Evolutionary conservation across 352 stramenopile genomes (phyloP), one percentile per base, ranked within the genome.

Genomic region (Phytophthora melonis): DNA sequence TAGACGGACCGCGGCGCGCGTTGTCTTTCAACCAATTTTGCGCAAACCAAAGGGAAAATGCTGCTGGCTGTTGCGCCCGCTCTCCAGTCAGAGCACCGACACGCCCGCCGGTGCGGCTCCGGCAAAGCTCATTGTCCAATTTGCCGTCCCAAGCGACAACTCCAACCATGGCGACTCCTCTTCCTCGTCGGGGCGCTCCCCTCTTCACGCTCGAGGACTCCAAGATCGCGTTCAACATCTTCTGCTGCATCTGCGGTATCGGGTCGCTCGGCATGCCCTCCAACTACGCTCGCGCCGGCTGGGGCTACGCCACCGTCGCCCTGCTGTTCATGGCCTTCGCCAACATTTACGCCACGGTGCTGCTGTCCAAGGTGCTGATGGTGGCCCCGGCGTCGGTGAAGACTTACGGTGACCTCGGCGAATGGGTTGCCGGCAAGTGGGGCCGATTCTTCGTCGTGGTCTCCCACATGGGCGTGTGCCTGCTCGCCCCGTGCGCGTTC

Each of bases 191-290:
- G 11, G 57, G 18, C 58, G 49, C 25, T 72, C 57, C 18, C 54
- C 43, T 81, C 71, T 85, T 84, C 60, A 87, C 81, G n/a, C 30
- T 66, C n/a, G 81, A 88, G 47, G 81, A 88, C 60, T 55, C 70
- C 64, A 88, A 88, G 58, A 78, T 65, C 21, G 70, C 70, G n/a
- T 83, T 83, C 63, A 77, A 77, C 55, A 73, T 84, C 27, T 78
- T 87, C 41, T 89, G 82, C 68, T 83, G 75, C 39, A 78, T 89
- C 27, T 88, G 63, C 68, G 81, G 81, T 39, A 84, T 89, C 63
- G 81, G 81, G 9, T 84, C 81, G 45, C 76, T 90, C 39, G 81
- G 81, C 60, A 87, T 90, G 75, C 81, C 82, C 5, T 77, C 75
- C 39, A 89, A 88, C 65, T 89, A 84, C 54, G 66, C 81, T n/a